A percentile compares a stretch with the other conserved stretches of the same genome.
phyloP scores from a whole-genome alignment of 1,284 basidiomycete species.

The Cutaneotrichosporon sp. region DNA sequence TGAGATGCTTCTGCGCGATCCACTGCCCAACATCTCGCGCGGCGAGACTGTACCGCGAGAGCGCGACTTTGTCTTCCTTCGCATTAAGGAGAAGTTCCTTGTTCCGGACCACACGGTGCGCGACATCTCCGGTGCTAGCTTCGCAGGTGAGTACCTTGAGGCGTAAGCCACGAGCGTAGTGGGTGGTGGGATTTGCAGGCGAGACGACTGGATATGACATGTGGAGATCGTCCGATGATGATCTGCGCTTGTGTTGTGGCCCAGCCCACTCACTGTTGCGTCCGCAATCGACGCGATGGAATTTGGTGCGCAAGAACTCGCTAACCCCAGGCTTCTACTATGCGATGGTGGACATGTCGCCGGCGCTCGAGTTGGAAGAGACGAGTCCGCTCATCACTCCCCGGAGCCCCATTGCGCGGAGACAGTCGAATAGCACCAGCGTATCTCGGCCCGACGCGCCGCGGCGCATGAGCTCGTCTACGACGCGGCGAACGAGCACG shows the following conservation, averaged over 20 bases:
- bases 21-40: slow-evolving; percentile 26
- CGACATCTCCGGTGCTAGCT: slow-evolving; percentile 92
- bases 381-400: slow-evolving; percentile 24
- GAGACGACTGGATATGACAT: not conserved
- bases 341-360: slow-evolving; percentile 48
- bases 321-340: slow-evolving; percentile 70
- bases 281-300: too few species aligned
- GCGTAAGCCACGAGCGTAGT: too few species aligned
- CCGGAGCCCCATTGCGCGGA: slow-evolving; percentile 16
- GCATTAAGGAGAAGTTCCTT: slow-evolving; percentile 94
- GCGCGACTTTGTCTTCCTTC: slow-evolving; percentile 66
- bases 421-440: slow-evolving; percentile 14
- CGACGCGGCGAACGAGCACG: slow-evolving; percentile 11
- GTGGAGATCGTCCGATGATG: too few species aligned
- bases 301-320: too few species aligned
- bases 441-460: slow-evolving; percentile 15
- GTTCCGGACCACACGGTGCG: slow-evolving; percentile 89
- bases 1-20: slow-evolving; percentile 64
- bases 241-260: too few species aligned
- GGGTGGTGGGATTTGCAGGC: not conserved
- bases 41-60: slow-evolving; percentile 35
- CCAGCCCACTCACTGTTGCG: too few species aligned
- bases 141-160: slow-evolving; percentile 63
- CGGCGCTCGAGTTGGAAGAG: slow-evolving; percentile 22
- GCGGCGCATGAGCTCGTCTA: slow-evolving; percentile 15